phyloP scores from a whole-genome alignment of 805 yeast species.

The Pichia californica region DNA sequence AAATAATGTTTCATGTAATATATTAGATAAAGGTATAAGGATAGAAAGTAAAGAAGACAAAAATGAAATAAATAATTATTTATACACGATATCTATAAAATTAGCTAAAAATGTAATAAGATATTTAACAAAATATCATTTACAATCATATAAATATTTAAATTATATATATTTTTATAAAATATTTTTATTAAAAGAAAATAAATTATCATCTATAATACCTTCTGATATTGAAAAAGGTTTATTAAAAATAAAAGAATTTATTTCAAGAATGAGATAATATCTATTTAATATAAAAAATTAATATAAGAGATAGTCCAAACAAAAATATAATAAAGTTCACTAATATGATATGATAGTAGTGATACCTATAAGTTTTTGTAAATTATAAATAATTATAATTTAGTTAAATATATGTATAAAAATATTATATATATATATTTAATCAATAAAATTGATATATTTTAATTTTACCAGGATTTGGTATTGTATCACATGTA shows the following conservation, averaged over 20 bases:
- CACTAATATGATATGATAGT: too few relatives aligned
- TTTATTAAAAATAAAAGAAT: background rate
- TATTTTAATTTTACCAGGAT: conserved; percentile 3
- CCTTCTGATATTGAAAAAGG: background rate
- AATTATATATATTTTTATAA: conserved; percentile 1
- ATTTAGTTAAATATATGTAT: background rate
- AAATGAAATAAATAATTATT: background rate
- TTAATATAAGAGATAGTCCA: conserved; percentile 1
- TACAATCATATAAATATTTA: conserved; percentile 1
- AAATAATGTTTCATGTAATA: background rate
- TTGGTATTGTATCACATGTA: conserved; percentile 7
- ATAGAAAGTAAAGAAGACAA: background rate
- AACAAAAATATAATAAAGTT: background rate
- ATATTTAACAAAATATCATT: background rate
- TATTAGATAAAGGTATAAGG: background rate
- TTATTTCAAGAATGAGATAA: background rate
- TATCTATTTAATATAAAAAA: background rate
- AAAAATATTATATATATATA: background rate
- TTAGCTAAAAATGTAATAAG: background rate
- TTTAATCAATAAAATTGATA: background rate
- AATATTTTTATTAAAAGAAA: background rate
- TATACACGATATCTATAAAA: background rate
- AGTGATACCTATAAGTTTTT: background rate
- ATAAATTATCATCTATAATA: background rate
- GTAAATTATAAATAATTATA: background rate